A percentile compares a stretch with the other conserved stretches of the same genome.
Evolutionary conservation across 805 yeast genomes (phyloP).

Genomic region (Starmerella tilneyi): DNA sequence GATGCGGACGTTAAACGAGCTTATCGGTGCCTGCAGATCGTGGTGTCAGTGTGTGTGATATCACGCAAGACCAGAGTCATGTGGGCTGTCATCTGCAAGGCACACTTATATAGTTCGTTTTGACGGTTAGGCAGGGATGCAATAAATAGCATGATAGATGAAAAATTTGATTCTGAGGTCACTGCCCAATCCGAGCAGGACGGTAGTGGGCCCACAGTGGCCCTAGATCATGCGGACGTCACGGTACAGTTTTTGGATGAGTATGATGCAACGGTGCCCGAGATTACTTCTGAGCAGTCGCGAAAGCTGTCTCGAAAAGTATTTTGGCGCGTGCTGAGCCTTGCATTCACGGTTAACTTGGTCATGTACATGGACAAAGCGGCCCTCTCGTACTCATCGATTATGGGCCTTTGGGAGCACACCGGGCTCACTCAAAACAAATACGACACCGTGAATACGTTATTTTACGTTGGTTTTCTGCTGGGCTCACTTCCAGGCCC

Average conservation of each 20-base stretch:
- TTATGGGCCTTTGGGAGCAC: slow-evolving; percentile 33
- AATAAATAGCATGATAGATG: no score
- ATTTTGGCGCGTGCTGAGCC: slow-evolving; percentile 5
- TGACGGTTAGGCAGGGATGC: no score
- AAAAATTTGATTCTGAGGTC: neutral
- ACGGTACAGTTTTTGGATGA: slow-evolving; percentile 3
- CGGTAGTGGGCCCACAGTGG: neutral
- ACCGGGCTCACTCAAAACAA: slow-evolving; percentile 36
- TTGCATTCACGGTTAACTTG: slow-evolving; percentile 9
- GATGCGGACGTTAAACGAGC: no score
- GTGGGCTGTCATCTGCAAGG: no score
- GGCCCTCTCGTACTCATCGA: slow-evolving; percentile 35
- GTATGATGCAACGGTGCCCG: slow-evolving; percentile 3
- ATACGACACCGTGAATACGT: slow-evolving; percentile 39
- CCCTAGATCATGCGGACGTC: slow-evolving; percentile 1
- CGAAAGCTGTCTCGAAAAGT: slow-evolving; percentile 1
- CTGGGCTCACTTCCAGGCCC: slow-evolving; percentile 38
- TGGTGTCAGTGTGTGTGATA: neutral
- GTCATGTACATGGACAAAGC: slow-evolving; percentile 37
- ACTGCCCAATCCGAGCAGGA: neutral
- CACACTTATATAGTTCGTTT: no score
- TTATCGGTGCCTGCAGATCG: neutral
- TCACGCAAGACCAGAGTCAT: neutral
- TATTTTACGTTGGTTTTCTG: slow-evolving; percentile 41
- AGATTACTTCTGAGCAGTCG: slow-evolving; percentile 2